phyloP scores from a whole-genome alignment of 495 filamentous ascomycete genomes.

The Trichoderma erinaceum region DNA sequence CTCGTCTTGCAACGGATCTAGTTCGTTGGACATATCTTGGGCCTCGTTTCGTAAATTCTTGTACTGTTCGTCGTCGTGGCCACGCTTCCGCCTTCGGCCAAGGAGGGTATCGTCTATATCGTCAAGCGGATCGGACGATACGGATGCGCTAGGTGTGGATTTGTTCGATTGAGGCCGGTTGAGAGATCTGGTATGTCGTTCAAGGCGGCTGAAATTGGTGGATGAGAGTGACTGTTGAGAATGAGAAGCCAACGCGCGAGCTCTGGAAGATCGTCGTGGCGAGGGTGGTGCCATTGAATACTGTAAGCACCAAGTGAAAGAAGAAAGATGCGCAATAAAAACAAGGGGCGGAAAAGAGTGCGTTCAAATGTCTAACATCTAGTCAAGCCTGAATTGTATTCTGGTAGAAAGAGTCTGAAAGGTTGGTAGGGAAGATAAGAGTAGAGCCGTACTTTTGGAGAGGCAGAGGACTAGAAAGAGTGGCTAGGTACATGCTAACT shows the following conservation, averaged over 20 bases:
- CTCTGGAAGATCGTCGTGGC: constrained; percentile 86
- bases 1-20: constrained; percentile 59
- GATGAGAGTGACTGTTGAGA: constrained; percentile 76
- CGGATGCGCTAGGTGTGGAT: constrained; percentile 62
- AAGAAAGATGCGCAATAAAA: constrained; percentile 12
- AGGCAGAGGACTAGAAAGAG: no score
- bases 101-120: constrained; percentile 48
- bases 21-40: constrained; percentile 47
- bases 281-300: constrained; percentile 52
- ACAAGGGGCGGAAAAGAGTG: background rate
- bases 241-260: constrained; percentile 72
- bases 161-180: constrained; percentile 65
- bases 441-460: background rate
- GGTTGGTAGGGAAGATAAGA: background rate
- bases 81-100: constrained; percentile 57
- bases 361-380: background rate
- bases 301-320: constrained; percentile 24
- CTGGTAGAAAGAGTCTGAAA: background rate
- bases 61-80: constrained; percentile 54
- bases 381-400: background rate
- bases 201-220: constrained; percentile 50
- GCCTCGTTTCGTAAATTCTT: constrained; percentile 39
- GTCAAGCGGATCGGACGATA: constrained; percentile 75
- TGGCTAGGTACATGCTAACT: background rate
- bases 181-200: constrained; percentile 64